Conservation (phyloP, 768 basidiomycete genomes). For the Imleria badia region DNA sequence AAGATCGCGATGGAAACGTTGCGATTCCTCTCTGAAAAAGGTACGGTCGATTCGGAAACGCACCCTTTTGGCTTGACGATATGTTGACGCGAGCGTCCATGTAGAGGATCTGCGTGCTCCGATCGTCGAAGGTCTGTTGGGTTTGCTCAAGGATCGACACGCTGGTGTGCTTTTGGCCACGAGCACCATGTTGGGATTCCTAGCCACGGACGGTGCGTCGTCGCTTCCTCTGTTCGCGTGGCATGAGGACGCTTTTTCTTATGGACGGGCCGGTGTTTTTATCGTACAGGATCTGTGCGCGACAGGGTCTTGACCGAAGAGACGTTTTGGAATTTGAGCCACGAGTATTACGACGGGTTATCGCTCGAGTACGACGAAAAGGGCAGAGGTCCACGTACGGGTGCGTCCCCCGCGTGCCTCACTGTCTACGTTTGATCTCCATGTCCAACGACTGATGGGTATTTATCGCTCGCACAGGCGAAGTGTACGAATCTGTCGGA, state of each 20-base stretch:
- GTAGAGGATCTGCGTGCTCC: constrained; percentile 11
- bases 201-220: constrained; percentile 18
- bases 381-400: constrained; percentile 5
- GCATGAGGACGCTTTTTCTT: not conserved
- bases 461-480: constrained; percentile 7
- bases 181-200: constrained; percentile 11
- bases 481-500: constrained; percentile 24
- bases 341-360: constrained; percentile 20
- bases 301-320: constrained; percentile 12
- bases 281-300: constrained; percentile 14
- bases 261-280: not conserved
- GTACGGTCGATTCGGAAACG: not conserved
- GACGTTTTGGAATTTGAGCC: constrained; percentile 18
- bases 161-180: constrained; percentile 17
- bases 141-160: constrained; percentile 16
- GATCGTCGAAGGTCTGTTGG: constrained; percentile 13
- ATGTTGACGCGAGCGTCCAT: not conserved
- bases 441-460: not conserved
- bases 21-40: constrained; percentile 12
- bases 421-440: too few relatives aligned
- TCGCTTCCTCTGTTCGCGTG: not conserved
- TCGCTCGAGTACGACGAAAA: constrained; percentile 15
- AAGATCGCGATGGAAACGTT: constrained; percentile 14
- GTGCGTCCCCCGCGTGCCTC: constrained; percentile 6
- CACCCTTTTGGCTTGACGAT: not conserved